Base-by-base conservation (phyloP, 2,329 filamentous ascomycete species). In the Ustulina deusta region DNA sequence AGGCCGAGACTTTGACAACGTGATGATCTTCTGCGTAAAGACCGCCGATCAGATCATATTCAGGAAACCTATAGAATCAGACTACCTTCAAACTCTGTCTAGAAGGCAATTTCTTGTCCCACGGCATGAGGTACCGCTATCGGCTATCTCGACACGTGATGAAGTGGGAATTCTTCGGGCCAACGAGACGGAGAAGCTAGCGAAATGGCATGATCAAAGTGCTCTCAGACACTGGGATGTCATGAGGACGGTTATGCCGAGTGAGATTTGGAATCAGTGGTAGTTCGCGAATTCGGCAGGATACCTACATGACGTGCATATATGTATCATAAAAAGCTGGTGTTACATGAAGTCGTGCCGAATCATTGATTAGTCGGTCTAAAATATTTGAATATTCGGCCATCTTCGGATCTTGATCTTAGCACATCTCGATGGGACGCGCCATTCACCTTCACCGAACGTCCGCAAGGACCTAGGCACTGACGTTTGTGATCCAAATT, bases 1-100 rank as follows among this genome's bases (percentile, higher is more conserved):
- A 20, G 83, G 83, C 2, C 81, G 82, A 32, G 93, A 97, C 76
- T 97, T 98, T 79, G 93, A 94, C 77, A 99, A 99, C 83, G 93
- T 98, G 87, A 92, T 98, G 54, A 89, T 98, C 68, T 97, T 97
- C 83, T 99, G 96, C 84, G 90, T 88, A 66, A 95, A 94, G 80
- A 83, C 61, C 2, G 74, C 81, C 0, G 65, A 70, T 32, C 32
- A 93, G 40, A 81, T 94, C 42, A 81, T 77, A 0, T 98, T 98
- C 82, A 87, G 94, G 13, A 75, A 83, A 17, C 87, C 94, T 0
- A 82, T 80, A 0, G 79, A 85, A 6, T 81, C 82, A 1, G 96
- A 99, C 76, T 90, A 87, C 74, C 82, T 97, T 38, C 86, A 87
- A 42, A 97, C 92, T 77, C 83, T 88, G 48, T 89, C 91, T 13